Evolutionary conservation across 164 flowering plant species (phyloP).

Genomic region (Buxus sempervirens): DNA sequence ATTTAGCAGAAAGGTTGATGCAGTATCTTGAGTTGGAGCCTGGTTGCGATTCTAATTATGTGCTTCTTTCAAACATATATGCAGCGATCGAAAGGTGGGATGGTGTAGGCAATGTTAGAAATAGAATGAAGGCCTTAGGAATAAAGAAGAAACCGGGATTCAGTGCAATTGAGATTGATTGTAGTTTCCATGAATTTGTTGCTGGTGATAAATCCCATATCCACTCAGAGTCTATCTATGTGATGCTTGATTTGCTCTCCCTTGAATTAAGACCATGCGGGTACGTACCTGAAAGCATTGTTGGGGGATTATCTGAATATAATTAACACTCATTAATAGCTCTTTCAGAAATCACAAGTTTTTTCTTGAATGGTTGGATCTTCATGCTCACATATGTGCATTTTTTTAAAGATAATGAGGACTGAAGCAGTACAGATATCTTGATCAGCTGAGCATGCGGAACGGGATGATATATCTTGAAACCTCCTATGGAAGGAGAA

Average conservation of each 20-base stretch:
- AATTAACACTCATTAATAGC: slow-evolving; percentile 4
- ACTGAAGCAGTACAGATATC: no score
- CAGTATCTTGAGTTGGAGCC: slow-evolving; percentile 41
- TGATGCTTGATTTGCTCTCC: slow-evolving; percentile 34
- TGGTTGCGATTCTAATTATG: slow-evolving; percentile 41
- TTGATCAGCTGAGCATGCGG: no score
- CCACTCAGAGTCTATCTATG: slow-evolving; percentile 31
- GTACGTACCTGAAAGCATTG: slow-evolving; percentile 28
- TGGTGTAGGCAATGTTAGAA: slow-evolving; percentile 48
- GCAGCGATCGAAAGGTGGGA: slow-evolving; percentile 59
- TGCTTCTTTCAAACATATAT: slow-evolving; percentile 55
- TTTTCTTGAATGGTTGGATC: no score
- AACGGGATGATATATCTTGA: no score
- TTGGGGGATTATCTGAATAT: slow-evolving; percentile 7
- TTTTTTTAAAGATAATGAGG: no score
- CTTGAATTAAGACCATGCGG: slow-evolving; percentile 31
- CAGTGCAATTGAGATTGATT: slow-evolving; percentile 51
- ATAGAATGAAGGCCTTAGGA: slow-evolving; percentile 50
- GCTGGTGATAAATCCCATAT: slow-evolving; percentile 51
- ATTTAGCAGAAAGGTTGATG: slow-evolving; percentile 49
- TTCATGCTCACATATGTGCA: no score
- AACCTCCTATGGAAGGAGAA: no score
- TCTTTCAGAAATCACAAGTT: no score
- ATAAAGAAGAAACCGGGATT: slow-evolving; percentile 52
- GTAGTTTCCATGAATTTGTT: slow-evolving; percentile 41